phyloP scores from a whole-genome alignment of 768 basidiomycete genomes.

The Phanerodontia chrysosporium region DNA sequence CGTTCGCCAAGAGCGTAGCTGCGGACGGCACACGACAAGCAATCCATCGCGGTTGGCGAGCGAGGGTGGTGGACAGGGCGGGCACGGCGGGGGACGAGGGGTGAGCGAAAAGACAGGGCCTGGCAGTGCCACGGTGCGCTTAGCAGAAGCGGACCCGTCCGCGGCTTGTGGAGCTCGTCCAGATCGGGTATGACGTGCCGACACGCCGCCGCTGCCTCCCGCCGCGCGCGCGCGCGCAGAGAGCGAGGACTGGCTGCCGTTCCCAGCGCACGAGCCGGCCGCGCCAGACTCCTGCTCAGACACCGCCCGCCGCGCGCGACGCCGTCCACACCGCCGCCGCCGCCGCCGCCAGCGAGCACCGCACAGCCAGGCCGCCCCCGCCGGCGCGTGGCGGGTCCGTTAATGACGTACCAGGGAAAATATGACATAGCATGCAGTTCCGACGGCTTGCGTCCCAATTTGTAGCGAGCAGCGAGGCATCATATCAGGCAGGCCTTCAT shows the following conservation, averaged over 20 bases:
- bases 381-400: background rate
- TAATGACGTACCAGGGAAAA: conserved; percentile 8
- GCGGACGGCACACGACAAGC: too few relatives aligned
- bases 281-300: too few relatives aligned
- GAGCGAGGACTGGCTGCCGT: background rate
- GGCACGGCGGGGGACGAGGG: too few relatives aligned
- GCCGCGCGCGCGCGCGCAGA: too few relatives aligned
- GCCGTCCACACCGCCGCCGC: background rate
- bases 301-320: background rate
- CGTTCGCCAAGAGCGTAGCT: too few relatives aligned
- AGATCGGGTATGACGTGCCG: conserved; percentile 4
- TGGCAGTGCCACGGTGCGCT: background rate
- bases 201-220: conserved; percentile 4
- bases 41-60: too few relatives aligned
- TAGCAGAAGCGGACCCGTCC: background rate
- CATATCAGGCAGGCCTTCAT: conserved; percentile 5
- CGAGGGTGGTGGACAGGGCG: too few relatives aligned
- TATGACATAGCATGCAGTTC: conserved; percentile 1
- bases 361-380: background rate
- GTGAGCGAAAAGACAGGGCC: too few relatives aligned
- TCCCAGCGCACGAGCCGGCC: too few relatives aligned
- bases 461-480: conserved; percentile 3
- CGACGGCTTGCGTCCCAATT: conserved; percentile 1
- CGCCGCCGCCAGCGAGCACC: background rate
- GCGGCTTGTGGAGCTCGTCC: conserved; percentile 4